Evolutionary conservation across 1,139 yeast genomes (phyloP).

Genomic region (Yamadazyma atlantica): DNA sequence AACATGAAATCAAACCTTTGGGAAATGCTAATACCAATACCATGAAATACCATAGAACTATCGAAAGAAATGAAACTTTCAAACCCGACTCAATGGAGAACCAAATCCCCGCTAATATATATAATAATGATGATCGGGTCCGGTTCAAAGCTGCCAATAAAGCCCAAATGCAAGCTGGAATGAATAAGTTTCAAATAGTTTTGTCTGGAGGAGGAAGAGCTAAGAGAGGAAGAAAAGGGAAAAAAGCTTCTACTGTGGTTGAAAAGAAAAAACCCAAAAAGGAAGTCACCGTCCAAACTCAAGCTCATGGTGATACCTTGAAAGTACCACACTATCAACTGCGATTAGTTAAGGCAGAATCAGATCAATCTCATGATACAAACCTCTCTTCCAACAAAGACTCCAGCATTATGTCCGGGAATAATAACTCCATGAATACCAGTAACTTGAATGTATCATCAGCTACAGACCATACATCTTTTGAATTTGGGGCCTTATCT

Average conservation of each 20-base stretch:
- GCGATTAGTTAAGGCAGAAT: constrained; percentile 1
- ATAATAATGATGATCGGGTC: constrained; percentile 10
- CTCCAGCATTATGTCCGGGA: constrained; percentile 24
- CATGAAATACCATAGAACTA: constrained; percentile 1
- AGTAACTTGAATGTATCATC: constrained; percentile 24
- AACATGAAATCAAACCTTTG: constrained; percentile 25
- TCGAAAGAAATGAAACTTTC: neutral
- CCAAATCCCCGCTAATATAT: neutral
- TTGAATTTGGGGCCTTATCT: constrained; percentile 29
- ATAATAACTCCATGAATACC: constrained; percentile 25
- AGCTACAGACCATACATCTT: constrained; percentile 21
- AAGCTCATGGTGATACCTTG: constrained; percentile 6
- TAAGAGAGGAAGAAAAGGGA: constrained; percentile 29
- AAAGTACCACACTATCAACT: constrained; percentile 1
- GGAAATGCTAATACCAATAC: constrained; percentile 1
- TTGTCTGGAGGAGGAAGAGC: constrained; percentile 50
- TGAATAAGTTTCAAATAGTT: constrained; percentile 54
- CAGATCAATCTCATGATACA: neutral
- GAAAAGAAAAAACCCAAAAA: constrained; percentile 13
- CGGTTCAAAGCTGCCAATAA: constrained; percentile 21
- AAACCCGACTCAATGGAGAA: neutral
- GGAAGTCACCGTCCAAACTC: constrained; percentile 12
- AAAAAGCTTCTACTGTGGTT: constrained; percentile 7
- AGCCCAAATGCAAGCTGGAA: constrained; percentile 44
- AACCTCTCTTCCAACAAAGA: constrained; percentile 17